Evolutionary conservation across 164 flowering plant species (phyloP).

Genomic region (Cinnamomum micranthum): DNA sequence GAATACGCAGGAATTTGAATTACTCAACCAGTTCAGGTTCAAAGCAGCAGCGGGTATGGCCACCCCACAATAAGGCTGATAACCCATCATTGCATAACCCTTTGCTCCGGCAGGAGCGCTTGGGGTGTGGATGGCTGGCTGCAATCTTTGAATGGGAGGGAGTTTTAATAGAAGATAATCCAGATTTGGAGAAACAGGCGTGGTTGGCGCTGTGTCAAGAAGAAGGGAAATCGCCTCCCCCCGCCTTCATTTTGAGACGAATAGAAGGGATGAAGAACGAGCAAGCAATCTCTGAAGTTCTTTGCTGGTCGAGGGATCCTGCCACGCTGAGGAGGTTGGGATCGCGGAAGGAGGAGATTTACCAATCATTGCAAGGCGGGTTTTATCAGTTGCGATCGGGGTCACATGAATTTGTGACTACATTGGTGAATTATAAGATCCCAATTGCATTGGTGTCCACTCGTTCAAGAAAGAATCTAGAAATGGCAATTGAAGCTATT

Average conservation of each 20-base stretch:
- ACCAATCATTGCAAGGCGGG: slow-evolving; percentile 73
- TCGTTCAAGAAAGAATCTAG: slow-evolving; percentile 59
- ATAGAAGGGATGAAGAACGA: slow-evolving; percentile 98
- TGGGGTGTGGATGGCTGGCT: slow-evolving; percentile 99
- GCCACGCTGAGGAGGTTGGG: slow-evolving; percentile 63
- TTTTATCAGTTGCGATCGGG: slow-evolving; percentile 63
- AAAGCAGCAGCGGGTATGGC: slow-evolving; percentile 54
- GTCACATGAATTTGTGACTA: slow-evolving; percentile 72
- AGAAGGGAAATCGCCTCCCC: slow-evolving; percentile 89
- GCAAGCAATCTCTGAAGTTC: slow-evolving; percentile 90
- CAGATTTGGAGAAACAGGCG: slow-evolving; percentile 82
- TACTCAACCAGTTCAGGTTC: slow-evolving; percentile 34
- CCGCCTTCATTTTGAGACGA: slow-evolving; percentile 58
- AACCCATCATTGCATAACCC: slow-evolving; percentile 82
- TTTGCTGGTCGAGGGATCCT: slow-evolving; percentile 96
- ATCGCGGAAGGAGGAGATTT: slow-evolving; percentile 75
- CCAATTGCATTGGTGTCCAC: slow-evolving; percentile 96
- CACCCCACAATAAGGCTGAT: slow-evolving; percentile 79
- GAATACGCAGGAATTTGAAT: slow-evolving; percentile 32
- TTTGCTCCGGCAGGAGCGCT: slow-evolving; percentile 79
- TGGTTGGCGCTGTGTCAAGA: slow-evolving; percentile 82
- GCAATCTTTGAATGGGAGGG: slow-evolving; percentile 99
- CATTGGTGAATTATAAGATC: slow-evolving; percentile 70
- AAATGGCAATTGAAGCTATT: slow-evolving; percentile 53
- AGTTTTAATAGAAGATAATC: slow-evolving; percentile 71